Base-by-base conservation (phyloP, 1,139 yeast species). In the Magnusiomyces clavatus region DNA sequence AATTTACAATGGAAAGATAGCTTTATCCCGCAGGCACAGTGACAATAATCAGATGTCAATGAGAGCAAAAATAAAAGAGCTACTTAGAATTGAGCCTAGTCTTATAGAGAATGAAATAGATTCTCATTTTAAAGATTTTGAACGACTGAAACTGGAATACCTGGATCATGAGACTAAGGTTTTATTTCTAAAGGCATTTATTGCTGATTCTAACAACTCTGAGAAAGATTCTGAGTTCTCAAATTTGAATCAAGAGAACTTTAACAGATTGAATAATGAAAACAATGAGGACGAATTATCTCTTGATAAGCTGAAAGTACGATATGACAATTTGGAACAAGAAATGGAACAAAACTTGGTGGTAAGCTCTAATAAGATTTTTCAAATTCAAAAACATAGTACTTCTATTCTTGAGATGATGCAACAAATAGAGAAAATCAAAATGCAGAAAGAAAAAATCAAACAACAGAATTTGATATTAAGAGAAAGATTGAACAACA, bases 111-210 rank as follows among this genome's bases (percentile, higher is more conserved):
- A 53, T 43, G 66, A 66, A 44, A 68, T 61, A n/a, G 60, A 56
- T 44, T 54, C 56, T 46, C 57, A 57, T 42, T 56, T 70, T 52
- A 75, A 74, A 55, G 64, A 73, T 36, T 77, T 77, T 56, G 72
- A 76, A 17, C 72, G 80, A 51, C 67, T 82, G 46, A 81, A 82
- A 61, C 80, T 81, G 55, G 75, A 80, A 47, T 82, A 81, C 61
- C 65, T 82, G 48, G 89, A 83, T 61, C 85, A 82, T 59, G 88
- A 82, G 59, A 76, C 86, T 1, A 74, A 84, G 58, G 85, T 82
- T 56, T 75, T 78, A 66, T 82, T 82, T 61, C 67, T 82, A 45
- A 61, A 80, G 14, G 60, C 68, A 10, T 60, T 75, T 5, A 61
- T 73, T 5, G 65, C 67, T 11, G 74, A 72, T 36, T 6, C 31